Conservation (phyloP, 768 basidiomycete species). For the Tylopilus intermedius region DNA sequence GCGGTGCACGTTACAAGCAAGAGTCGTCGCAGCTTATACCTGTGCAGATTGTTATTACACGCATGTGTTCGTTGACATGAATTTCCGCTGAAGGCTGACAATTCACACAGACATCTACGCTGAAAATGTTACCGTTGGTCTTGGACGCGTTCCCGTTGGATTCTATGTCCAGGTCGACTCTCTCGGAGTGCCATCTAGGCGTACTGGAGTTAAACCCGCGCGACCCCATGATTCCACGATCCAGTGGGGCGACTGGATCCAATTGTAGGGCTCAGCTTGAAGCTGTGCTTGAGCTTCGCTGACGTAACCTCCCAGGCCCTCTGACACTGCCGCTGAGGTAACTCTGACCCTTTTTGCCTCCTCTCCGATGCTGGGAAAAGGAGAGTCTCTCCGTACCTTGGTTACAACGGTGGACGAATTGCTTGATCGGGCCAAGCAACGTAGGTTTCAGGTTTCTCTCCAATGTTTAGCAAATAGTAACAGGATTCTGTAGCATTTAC, state of each 20-base stretch:
- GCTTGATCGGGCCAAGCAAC: too few relatives aligned
- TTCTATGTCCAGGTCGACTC: neutral
- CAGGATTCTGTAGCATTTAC: neutral
- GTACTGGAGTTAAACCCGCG: neutral
- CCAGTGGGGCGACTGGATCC: too few relatives aligned
- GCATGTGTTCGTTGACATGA: neutral
- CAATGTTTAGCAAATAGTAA: too few relatives aligned
- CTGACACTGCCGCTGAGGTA: neutral
- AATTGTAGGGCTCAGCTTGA: too few relatives aligned
- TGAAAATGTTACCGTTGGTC: neutral
- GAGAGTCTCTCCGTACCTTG: neutral
- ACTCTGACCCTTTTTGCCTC: neutral
- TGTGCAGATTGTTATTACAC: neutral
- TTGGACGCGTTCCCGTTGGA: too few relatives aligned
- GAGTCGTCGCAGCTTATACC: too few relatives aligned
- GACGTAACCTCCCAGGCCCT: neutral
- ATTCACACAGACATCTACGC: slow-evolving; percentile 4
- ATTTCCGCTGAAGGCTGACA: too few relatives aligned
- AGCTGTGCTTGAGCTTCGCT: neutral
- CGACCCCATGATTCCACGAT: neutral
- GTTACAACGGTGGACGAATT: neutral
- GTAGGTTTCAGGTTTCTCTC: neutral
- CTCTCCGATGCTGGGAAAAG: neutral
- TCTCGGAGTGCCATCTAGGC: too few relatives aligned
- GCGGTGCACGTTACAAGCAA: too few relatives aligned